Percentiles rank a stretch among this genome's conserved stretches.
Evolutionary conservation across 371 early-diverging fungal genomes (phyloP).

Genomic region (Rhizopus delemar): DNA sequence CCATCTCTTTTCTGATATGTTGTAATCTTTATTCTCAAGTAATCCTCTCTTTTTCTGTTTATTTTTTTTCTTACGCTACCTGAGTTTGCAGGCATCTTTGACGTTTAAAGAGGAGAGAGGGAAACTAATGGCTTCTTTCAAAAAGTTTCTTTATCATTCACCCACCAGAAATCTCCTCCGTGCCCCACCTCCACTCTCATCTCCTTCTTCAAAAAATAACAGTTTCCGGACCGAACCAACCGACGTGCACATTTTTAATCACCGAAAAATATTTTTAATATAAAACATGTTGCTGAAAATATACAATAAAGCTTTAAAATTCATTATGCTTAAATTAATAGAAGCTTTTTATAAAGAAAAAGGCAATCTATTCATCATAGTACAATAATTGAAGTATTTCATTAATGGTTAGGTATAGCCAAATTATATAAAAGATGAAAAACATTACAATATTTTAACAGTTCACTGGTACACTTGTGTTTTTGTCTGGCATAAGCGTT

Average conservation of each 20-base stretch:
- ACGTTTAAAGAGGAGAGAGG: constrained; percentile 28
- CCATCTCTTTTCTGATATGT: background rate
- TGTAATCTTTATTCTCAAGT: constrained; percentile 19
- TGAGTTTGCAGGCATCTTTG: constrained; percentile 32
- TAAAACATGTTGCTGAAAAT: no score
- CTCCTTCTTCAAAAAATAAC: background rate
- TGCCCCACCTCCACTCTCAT: background rate
- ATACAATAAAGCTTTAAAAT: no score
- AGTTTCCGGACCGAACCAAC: constrained; percentile 13
- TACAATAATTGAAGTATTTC: no score
- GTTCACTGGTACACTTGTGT: no score
- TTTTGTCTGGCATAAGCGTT: no score
- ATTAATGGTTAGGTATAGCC: no score
- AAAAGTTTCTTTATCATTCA: constrained; percentile 16
- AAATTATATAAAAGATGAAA: no score
- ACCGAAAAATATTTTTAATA: constrained; percentile 9
- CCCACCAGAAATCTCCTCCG: background rate
- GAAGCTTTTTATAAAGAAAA: no score
- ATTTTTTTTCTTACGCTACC: constrained; percentile 10
- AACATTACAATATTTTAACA: no score
- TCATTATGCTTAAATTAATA: no score
- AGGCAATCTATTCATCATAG: no score
- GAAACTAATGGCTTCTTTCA: constrained; percentile 9
- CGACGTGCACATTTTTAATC: constrained; percentile 1
- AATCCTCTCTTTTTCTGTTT: constrained; percentile 12